A percentile compares a stretch with the other conserved stretches of the same genome.
Evolutionary conservation across 768 basidiomycete species (phyloP).

Genomic region (Boletus pseudo-olivaceus): DNA sequence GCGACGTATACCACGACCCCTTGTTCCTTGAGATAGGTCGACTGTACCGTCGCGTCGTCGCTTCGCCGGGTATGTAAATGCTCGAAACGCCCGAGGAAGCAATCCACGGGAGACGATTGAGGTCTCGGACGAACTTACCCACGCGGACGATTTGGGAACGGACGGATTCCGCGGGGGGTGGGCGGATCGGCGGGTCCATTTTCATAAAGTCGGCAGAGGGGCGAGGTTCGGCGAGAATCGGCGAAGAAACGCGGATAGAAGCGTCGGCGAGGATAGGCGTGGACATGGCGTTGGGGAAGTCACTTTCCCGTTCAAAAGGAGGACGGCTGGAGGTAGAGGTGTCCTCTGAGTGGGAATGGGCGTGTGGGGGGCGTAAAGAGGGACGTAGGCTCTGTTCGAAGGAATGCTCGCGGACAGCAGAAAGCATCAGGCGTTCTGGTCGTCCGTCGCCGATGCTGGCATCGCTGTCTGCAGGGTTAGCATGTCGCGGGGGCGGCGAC

Average conservation of each 20-base stretch:
- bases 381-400: constrained; percentile 16
- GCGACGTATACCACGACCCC: constrained; percentile 28
- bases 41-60: constrained; percentile 28
- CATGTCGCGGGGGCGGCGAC: constrained; percentile 21
- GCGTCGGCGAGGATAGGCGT: constrained; percentile 27
- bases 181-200: constrained; percentile 44
- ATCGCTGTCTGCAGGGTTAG: constrained; percentile 17
- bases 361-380: constrained; percentile 10
- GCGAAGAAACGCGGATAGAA: constrained; percentile 31
- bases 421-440: constrained; percentile 23
- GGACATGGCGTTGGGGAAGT: constrained; percentile 28
- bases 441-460: constrained; percentile 20
- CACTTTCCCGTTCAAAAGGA: constrained; percentile 20
- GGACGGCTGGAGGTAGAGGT: constrained; percentile 24
- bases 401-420: constrained; percentile 23
- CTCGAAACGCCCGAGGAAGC: constrained; percentile 42
- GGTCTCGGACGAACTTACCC: constrained; percentile 34
- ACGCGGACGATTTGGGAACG: constrained; percentile 37
- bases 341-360: constrained; percentile 19
- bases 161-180: constrained; percentile 34
- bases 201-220: constrained; percentile 47
- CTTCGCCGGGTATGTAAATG: constrained; percentile 44
- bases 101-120: constrained; percentile 47
- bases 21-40: constrained; percentile 26
- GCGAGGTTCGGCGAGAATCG: constrained; percentile 39